A percentile compares a stretch with the other conserved stretches of the same genome.
These are phyloP conservation scores for Penicillium chermesinum DNA, from an alignment of 495 filamentous ascomycete genomes.

Conservation along the genomic window DNA sequence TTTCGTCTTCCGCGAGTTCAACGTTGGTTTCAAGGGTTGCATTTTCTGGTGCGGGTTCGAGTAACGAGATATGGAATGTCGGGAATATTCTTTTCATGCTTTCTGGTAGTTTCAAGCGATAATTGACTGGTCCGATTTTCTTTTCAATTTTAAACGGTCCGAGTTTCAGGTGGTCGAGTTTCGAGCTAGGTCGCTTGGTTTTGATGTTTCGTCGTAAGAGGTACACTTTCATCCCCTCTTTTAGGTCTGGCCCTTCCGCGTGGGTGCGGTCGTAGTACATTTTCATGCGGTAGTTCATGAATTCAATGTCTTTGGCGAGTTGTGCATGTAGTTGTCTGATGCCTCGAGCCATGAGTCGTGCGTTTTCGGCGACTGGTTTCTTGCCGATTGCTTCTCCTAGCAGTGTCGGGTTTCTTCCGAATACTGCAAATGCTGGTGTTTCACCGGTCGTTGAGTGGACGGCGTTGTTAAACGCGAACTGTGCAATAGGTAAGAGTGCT, in stretches of 20 bases:
- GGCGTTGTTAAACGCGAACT: not conserved
- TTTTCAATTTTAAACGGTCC: no score
- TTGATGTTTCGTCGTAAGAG: not conserved
- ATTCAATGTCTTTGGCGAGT: not conserved
- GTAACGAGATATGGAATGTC: no score
- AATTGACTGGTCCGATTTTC: no score
- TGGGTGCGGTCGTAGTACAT: not conserved
- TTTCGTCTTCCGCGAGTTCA: no score
- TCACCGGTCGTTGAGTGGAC: not conserved
- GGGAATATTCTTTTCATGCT: no score
- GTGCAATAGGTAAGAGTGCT: not conserved
- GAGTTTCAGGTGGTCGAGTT: no score
- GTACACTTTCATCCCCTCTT: not conserved
- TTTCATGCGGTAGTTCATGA: not conserved
- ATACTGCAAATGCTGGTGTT: not conserved
- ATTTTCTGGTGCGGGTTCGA: no score
- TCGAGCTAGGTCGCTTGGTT: no score
- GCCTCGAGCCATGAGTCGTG: not conserved
- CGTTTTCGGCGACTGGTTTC: not conserved
- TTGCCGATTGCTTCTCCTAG: not conserved
- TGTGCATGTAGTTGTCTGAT: not conserved
- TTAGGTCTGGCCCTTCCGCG: slow-evolving; percentile 8
- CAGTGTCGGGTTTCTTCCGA: not conserved
- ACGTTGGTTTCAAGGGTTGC: no score
- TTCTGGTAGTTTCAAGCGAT: no score